These are phyloP conservation scores for Crataegus laevigata DNA, from an alignment of 306 rosid species.

Conservation along the genomic window DNA sequence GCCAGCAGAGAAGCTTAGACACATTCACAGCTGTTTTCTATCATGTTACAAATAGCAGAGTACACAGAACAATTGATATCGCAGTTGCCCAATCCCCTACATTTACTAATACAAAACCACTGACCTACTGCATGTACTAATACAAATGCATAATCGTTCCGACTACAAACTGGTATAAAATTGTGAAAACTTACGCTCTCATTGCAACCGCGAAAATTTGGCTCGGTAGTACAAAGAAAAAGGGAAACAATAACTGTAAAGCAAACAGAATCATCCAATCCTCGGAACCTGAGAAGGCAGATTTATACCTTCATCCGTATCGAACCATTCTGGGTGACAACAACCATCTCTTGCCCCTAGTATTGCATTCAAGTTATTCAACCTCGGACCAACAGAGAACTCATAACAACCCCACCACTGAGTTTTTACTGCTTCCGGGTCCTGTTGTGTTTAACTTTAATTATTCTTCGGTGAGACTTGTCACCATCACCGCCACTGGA, in stretches of 20 bases:
- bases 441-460: conserved; percentile 45
- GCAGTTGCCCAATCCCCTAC: conserved; percentile 29
- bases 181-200: conserved; percentile 37
- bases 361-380: background rate
- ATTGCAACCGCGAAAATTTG: conserved; percentile 12
- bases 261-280: conserved; percentile 1
- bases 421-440: conserved; percentile 52
- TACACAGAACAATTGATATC: conserved; percentile 17
- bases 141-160: conserved; percentile 32
- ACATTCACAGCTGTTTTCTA: conserved; percentile 27
- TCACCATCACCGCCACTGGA: conserved; percentile 47
- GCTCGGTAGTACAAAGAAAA: background rate
- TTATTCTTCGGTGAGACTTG: conserved; percentile 47
- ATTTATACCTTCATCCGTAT: conserved; percentile 20
- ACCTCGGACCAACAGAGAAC: background rate
- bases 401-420: background rate
- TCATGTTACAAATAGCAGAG: conserved; percentile 55
- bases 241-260: background rate
- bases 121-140: conserved; percentile 32
- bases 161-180: conserved; percentile 39
- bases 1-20: background rate
- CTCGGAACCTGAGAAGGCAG: conserved; percentile 13
- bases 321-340: conserved; percentile 20
- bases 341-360: conserved; percentile 8
- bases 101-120: conserved; percentile 19